These are phyloP conservation scores for Physaria fendleri DNA, from an alignment of 345 rosid genomes.

Conservation along the genomic window DNA sequence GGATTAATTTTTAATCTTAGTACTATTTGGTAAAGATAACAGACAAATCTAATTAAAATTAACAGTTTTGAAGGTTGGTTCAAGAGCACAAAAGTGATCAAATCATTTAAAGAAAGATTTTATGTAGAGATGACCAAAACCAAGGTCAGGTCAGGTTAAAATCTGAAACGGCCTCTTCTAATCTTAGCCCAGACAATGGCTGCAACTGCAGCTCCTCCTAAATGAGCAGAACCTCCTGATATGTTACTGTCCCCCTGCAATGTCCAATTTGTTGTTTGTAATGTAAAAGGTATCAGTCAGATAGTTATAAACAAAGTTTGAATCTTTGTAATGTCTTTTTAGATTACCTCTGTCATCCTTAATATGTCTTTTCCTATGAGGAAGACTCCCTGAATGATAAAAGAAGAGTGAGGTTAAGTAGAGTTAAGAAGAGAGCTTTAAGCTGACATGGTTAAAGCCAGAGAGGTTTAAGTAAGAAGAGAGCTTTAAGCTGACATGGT, in stretches of 20 bases:
- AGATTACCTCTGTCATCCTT: constrained; percentile 59
- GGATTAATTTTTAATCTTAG: too few species aligned
- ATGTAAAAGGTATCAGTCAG: not conserved
- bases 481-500: too few species aligned
- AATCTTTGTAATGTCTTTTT: not conserved
- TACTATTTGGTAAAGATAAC: too few species aligned
- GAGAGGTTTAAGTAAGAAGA: not conserved
- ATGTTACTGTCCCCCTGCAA: constrained; percentile 69
- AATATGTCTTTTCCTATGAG: constrained; percentile 61
- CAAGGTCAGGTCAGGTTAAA: not conserved
- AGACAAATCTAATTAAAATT: not conserved
- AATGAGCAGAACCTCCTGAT: constrained; percentile 85
- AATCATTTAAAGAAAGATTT: constrained; percentile 1
- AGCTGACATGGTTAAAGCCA: not conserved
- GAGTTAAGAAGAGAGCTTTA: constrained; percentile 1
- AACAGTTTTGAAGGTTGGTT: not conserved
- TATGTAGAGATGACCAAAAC: constrained; percentile 11
- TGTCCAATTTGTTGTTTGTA: not conserved
- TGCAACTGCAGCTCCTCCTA: constrained; percentile 95
- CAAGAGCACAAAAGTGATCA: not conserved
- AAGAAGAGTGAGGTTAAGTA: not conserved
- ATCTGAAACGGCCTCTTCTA: constrained; percentile 49
- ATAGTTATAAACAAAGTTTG: not conserved
- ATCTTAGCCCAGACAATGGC: constrained; percentile 68
- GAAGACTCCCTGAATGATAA: constrained; percentile 53